Percentiles rank a stretch among this genome's conserved stretches.
phyloP scores from a whole-genome alignment of 495 filamentous ascomycete genomes.

The Hypoxylon lenormandii region DNA sequence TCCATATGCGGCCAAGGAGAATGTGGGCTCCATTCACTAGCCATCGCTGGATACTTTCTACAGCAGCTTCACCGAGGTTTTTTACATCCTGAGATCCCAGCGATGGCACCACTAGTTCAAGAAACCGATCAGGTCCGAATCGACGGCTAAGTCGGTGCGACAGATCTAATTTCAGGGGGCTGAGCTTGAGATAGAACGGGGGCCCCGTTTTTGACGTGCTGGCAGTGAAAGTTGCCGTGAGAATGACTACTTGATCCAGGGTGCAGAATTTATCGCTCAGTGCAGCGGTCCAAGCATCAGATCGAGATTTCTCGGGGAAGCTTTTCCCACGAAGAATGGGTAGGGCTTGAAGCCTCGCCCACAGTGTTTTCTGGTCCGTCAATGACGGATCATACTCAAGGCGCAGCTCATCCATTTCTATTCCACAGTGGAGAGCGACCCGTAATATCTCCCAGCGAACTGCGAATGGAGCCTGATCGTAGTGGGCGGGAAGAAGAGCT shows the following conservation, averaged over 20 bases:
- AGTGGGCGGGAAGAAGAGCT: constrained; percentile 56
- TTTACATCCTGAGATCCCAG: constrained; percentile 43
- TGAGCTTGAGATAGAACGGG: constrained; percentile 54
- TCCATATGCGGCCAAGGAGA: constrained; percentile 60
- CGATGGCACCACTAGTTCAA: constrained; percentile 59
- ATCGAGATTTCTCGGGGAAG: constrained; percentile 55
- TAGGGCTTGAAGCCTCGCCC: constrained; percentile 51
- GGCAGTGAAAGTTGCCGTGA: constrained; percentile 52
- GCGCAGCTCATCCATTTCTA: constrained; percentile 48
- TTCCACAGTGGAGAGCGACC: constrained; percentile 57
- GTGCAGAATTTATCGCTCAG: constrained; percentile 50
- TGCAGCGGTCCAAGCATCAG: constrained; percentile 55
- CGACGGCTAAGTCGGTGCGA: constrained; percentile 58
- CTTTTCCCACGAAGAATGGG: constrained; percentile 54
- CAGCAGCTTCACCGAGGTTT: constrained; percentile 32
- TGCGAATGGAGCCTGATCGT: constrained; percentile 55
- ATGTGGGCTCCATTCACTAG: constrained; percentile 52
- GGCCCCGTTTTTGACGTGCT: constrained; percentile 52
- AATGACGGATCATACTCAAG: constrained; percentile 55
- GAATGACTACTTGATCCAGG: constrained; percentile 51
- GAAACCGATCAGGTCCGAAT: constrained; percentile 62
- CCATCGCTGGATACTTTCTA: constrained; percentile 58
- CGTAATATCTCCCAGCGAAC: constrained; percentile 62
- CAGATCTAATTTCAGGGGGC: constrained; percentile 56
- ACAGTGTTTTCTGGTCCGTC: constrained; percentile 50